Base-by-base conservation (phyloP, 2,329 filamentous ascomycete species). In the Penicillium sp. region DNA sequence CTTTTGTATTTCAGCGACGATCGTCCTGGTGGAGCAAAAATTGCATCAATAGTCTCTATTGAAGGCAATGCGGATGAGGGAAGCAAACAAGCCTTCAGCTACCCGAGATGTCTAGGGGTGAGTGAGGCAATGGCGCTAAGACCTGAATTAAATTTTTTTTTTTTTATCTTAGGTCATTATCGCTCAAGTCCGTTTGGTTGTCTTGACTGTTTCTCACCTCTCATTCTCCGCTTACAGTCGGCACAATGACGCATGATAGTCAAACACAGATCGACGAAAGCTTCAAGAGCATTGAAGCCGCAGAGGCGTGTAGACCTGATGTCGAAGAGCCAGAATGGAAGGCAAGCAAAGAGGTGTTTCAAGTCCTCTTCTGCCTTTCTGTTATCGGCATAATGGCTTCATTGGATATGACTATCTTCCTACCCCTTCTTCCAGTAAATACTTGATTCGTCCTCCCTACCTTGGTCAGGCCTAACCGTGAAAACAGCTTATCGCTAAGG, bases 401-500 rank as follows among this genome's bases (percentile, higher is more conserved):
- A 16, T 37, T 49, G 31, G 47, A 49, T 21, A 49, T 49, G 46
- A 35, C 46, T 7, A 49, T 49, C 10, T 49, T 49, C 11, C 29
- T 49, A 16, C 46, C 46, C 8, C 37, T 49, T 19, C 46, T 49
- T 14, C 46, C 46, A 7, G 46, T 49, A 4, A 49, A 29, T 35
- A n/a, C 19, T 49, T 25, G n/a, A 21, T 35, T 25, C 10, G 19
- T 35, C 45, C 4, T 19, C n/a, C 19, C 6, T 26, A 21, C 33
- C 26, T 26, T 3, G 11, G 39, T 33, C 46, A 19, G 10, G 2
- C 21, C 23, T 35, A 27, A 52, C 21, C 3, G 13, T 9, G 25
- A 3, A 42, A 21, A n/a, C 19, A 58, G 56, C 46, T 44, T 26
- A 58, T 58, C 13, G 55, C 55, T 4, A 45, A 54, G 37, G 55